Evolutionary conservation across 73 alveolate species (phyloP).

Genomic region (Urostyla sp.): DNA sequence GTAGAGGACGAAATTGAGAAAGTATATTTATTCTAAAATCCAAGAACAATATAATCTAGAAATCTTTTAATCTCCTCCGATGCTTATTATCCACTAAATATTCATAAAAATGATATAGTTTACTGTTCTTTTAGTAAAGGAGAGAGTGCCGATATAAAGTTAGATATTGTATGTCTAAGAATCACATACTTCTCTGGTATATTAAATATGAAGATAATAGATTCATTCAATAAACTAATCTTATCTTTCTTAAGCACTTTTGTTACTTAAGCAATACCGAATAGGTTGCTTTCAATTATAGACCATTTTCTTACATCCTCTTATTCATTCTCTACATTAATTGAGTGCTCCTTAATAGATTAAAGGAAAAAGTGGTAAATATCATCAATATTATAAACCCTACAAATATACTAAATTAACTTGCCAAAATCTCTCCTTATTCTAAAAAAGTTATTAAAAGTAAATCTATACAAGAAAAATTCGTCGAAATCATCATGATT

Average conservation of each 20-base stretch:
- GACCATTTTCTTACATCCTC: background rate
- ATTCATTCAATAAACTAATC: slow-evolving; percentile 5
- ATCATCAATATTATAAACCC: slow-evolving; percentile 7
- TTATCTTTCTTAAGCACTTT: background rate
- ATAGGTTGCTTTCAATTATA: slow-evolving; percentile 5
- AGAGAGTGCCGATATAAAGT: slow-evolving; percentile 11
- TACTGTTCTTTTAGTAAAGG: slow-evolving; percentile 19
- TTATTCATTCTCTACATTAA: background rate
- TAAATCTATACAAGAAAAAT: background rate
- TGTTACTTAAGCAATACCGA: slow-evolving; percentile 18
- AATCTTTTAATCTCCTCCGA: slow-evolving; percentile 13
- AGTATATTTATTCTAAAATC: slow-evolving; percentile 13
- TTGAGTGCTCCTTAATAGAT: background rate
- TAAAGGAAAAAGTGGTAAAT: background rate
- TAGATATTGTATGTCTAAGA: slow-evolving; percentile 30
- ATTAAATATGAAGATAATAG: background rate
- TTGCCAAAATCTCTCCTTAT: slow-evolving; percentile 22
- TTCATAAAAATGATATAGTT: background rate
- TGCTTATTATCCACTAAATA: slow-evolving; percentile 30
- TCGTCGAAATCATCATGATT: no score
- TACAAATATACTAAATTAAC: slow-evolving; percentile 18
- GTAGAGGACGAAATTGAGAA: slow-evolving; percentile 18
- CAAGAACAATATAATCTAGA: slow-evolving; percentile 29
- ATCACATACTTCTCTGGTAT: slow-evolving; percentile 23
- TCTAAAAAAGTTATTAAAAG: background rate